Evolutionary conservation across 768 basidiomycete genomes (phyloP).

Genomic region (Leccinum imitatum): DNA sequence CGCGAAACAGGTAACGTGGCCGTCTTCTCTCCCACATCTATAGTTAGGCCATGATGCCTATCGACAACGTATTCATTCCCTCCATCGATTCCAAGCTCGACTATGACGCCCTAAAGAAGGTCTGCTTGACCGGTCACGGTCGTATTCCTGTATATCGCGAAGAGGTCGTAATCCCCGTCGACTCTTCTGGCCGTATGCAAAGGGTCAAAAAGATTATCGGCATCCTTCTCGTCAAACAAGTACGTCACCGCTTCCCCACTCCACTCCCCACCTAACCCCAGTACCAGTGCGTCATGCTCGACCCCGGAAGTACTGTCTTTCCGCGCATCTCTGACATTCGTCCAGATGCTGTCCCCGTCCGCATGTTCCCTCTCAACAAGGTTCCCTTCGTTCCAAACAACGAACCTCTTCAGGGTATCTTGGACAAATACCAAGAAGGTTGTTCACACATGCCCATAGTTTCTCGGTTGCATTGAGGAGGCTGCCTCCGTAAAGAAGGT

Average conservation of each 20-base stretch:
- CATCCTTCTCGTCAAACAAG: too few species aligned
- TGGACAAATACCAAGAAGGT: constrained; percentile 89
- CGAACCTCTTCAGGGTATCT: constrained; percentile 77
- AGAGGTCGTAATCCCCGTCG: constrained; percentile 58
- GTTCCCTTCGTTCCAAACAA: constrained; percentile 86
- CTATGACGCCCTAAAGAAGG: constrained; percentile 72
- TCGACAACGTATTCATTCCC: constrained; percentile 81
- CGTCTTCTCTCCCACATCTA: neutral
- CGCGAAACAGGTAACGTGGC: constrained; percentile 52
- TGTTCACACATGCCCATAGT: constrained; percentile 92
- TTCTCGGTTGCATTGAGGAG: constrained; percentile 68
- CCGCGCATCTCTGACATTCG: too few species aligned
- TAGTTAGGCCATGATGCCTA: constrained; percentile 75
- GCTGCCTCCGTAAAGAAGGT: constrained; percentile 82
- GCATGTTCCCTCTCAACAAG: constrained; percentile 89
- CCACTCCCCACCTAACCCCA: too few species aligned
- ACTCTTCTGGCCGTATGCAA: constrained; percentile 35
- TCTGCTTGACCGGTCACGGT: constrained; percentile 79
- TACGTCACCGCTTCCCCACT: too few species aligned
- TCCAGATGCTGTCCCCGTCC: too few species aligned
- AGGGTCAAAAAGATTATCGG: constrained; percentile 83
- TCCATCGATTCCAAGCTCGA: constrained; percentile 82
- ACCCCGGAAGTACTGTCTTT: too few species aligned
- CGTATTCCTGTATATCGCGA: constrained; percentile 71
- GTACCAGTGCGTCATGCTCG: too few species aligned